Base-by-base conservation (phyloP, 495 filamentous ascomycete species). In the Daldinia bambusicola region DNA sequence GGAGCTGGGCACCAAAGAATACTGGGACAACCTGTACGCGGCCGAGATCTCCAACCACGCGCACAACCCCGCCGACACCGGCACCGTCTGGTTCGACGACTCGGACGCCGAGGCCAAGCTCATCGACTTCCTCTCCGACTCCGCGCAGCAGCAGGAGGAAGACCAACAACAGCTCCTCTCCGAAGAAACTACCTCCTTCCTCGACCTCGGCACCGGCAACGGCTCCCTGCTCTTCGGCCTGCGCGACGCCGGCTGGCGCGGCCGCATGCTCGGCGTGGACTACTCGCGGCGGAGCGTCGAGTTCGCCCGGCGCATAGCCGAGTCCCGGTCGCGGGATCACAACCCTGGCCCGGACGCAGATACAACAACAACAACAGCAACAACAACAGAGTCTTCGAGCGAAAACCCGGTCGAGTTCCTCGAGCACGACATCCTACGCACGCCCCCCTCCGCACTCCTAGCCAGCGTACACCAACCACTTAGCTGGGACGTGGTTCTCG, bases 171-270 rank as follows among this genome's bases (percentile, higher is more conserved):
- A 32, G 41, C 59, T 66, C 51, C 36, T 58, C n/a, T 9, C 12
- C 1, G 53, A 53, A 6, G 41, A 63, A 6, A 26, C 26, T 3
- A 66, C 76, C 13, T 36, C 80, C 2, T 88, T 97, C 56, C 84
- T 98, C 0, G 88, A 90, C 71, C 75, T 98, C 0, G 95, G 95
- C 0, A 97, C 93, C 0, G 95, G 95, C 0, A 99, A 98, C 80
- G 95, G 95, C 1, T 91, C 93, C 74, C 86, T 98, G 74, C 83
- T 98, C 2, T 94, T 95, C 67, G 82, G 88, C 18, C 81, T 98
- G 12, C 77, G 88, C 22, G 90, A 89, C 50, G 81, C 77, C 0
- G 85, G 79, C 12, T 82, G 85, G 77, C 2, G 45, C n/a, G 93
- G 92, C 0, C 70, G 74, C 4, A 88, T 98, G 86, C 76, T 96